Percentiles rank a stretch among this genome's conserved stretches.
phyloP scores from a whole-genome alignment of 495 filamentous ascomycete genomes.

The Ascobolus immersus region DNA sequence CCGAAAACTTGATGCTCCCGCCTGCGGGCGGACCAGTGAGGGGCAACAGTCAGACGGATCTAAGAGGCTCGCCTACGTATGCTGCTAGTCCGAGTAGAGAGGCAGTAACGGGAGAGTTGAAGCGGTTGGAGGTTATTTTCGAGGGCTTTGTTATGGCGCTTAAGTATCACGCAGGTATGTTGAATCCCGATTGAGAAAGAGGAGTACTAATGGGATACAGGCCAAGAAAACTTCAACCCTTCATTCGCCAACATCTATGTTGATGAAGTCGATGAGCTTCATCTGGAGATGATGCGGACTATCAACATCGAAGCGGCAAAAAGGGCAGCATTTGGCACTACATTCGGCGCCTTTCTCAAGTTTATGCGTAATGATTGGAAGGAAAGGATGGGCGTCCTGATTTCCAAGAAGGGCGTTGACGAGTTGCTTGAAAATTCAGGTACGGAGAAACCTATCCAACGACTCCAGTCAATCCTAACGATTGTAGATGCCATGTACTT shows the following conservation, averaged over 20 bases:
- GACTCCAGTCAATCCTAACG: neutral
- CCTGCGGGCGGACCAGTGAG: neutral
- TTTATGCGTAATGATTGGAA: slow-evolving; percentile 76
- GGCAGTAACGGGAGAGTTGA: slow-evolving; percentile 17
- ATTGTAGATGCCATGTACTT: neutral
- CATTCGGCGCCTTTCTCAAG: slow-evolving; percentile 84
- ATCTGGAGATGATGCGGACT: no score
- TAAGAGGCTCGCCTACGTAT: neutral
- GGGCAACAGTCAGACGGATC: neutral
- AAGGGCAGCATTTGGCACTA: slow-evolving; percentile 57
- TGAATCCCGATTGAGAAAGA: no score
- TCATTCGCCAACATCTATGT: no score
- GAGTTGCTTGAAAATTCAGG: slow-evolving; percentile 24
- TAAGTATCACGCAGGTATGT: no score
- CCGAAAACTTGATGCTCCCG: slow-evolving; percentile 14
- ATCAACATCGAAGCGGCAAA: no score
- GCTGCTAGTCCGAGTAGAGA: neutral
- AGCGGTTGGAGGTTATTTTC: slow-evolving; percentile 63
- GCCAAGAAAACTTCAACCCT: neutral
- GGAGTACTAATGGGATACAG: neutral
- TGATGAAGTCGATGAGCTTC: neutral
- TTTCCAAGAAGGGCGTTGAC: slow-evolving; percentile 36
- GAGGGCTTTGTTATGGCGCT: slow-evolving; percentile 59
- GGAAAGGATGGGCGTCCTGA: slow-evolving; percentile 61
- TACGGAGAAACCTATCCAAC: slow-evolving; percentile 1